phyloP scores from a whole-genome alignment of 2,329 filamentous ascomycete species.

The Pseudogymnoascus sp. region DNA sequence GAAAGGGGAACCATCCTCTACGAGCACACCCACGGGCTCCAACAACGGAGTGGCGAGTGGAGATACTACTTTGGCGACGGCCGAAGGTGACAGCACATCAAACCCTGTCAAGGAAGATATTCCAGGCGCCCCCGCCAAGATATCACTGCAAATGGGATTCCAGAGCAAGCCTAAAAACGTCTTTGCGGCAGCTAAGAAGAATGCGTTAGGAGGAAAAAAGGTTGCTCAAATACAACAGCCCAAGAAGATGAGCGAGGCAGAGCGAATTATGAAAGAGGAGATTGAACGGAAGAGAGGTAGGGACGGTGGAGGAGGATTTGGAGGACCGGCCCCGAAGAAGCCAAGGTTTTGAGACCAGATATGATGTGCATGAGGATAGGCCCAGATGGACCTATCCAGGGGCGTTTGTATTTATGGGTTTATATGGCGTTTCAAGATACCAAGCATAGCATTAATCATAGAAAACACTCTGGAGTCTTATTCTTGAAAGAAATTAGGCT shows the following conservation, averaged over 20 bases:
- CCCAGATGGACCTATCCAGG: slow-evolving; percentile 5
- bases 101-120: slow-evolving; percentile 13
- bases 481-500: slow-evolving; percentile 13
- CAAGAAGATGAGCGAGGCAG: slow-evolving; percentile 82
- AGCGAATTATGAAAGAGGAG: slow-evolving; percentile 83
- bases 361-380: background rate
- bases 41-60: background rate
- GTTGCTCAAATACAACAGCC: slow-evolving; percentile 49
- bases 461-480: background rate
- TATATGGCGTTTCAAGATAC: slow-evolving; percentile 9
- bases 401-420: slow-evolving; percentile 16
- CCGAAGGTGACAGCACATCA: background rate
- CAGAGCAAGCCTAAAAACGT: slow-evolving; percentile 72
- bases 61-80: slow-evolving; percentile 11
- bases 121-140: slow-evolving; percentile 27
- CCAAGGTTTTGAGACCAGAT: slow-evolving; percentile 33
- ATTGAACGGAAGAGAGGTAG: slow-evolving; percentile 62
- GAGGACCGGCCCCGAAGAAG: slow-evolving; percentile 44
- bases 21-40: too few relatives aligned
- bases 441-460: background rate
- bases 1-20: background rate
- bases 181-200: slow-evolving; percentile 62
- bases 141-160: slow-evolving; percentile 60
- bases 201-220: slow-evolving; percentile 64
- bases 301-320: slow-evolving; percentile 33